These are phyloP conservation scores for Allomyces macrogynus DNA, from an alignment of 192 early-diverging fungal genomes.

Conservation along the genomic window DNA sequence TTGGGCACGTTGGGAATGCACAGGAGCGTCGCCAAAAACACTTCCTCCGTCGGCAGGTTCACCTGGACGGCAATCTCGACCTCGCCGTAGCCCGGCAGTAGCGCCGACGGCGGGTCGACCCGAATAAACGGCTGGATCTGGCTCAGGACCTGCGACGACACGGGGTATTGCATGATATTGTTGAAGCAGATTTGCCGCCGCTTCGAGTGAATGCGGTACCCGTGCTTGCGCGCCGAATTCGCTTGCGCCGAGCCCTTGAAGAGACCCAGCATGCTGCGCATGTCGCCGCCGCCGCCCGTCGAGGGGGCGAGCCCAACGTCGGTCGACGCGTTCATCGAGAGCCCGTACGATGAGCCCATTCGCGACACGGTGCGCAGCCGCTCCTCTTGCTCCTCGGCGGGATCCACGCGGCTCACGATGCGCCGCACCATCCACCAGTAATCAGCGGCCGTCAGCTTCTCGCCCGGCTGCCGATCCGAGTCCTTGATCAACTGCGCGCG, in stretches of 20 bases:
- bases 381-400: conserved; percentile 6
- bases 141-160: conserved; percentile 24
- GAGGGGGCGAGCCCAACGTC: not conserved
- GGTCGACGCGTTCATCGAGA: not conserved
- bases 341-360: too few relatives aligned
- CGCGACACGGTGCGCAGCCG: too few relatives aligned
- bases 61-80: conserved; percentile 24
- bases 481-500: conserved; percentile 15
- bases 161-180: conserved; percentile 19
- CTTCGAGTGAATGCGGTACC: conserved; percentile 22
- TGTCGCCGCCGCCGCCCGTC: not conserved
- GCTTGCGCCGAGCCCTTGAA: conserved; percentile 1
- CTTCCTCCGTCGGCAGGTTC: conserved; percentile 33
- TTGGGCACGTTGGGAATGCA: conserved; percentile 25
- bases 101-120: conserved; percentile 21
- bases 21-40: conserved; percentile 34
- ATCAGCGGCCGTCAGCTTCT: conserved; percentile 14
- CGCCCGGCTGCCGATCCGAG: conserved; percentile 4
- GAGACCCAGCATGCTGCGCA: not conserved
- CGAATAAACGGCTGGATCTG: conserved; percentile 17
- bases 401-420: conserved; percentile 19
- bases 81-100: conserved; percentile 32
- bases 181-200: conserved; percentile 39
- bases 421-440: conserved; percentile 11
- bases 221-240: not conserved